A percentile compares a stretch with the other conserved stretches of the same genome.
Conservation (phyloP, 1,284 basidiomycete species). For the Hymenochaete sp. region DNA sequence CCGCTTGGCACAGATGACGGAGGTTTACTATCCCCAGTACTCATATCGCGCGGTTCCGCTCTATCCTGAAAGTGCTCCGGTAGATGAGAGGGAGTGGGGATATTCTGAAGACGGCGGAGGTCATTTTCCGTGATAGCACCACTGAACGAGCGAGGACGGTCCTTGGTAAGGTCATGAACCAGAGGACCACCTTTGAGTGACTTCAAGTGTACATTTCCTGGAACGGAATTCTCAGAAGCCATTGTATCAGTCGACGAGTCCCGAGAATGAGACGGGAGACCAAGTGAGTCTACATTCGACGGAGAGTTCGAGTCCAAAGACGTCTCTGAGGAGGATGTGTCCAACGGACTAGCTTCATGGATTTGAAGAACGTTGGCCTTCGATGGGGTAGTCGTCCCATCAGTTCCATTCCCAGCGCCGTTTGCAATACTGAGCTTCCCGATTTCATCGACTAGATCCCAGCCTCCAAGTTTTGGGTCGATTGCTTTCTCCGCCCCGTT, state of each 20-base stretch:
- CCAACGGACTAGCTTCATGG: slow-evolving; percentile 59
- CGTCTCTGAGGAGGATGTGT: slow-evolving; percentile 52
- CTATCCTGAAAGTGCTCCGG: slow-evolving; percentile 17
- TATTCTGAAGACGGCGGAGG: slow-evolving; percentile 62
- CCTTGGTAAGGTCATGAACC: slow-evolving; percentile 48
- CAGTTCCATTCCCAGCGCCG: slow-evolving; percentile 40
- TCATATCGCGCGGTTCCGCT: slow-evolving; percentile 13
- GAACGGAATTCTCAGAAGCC: slow-evolving; percentile 41
- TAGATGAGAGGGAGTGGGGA: slow-evolving; percentile 20
- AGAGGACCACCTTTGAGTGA: slow-evolving; percentile 40
- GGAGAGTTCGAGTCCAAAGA: slow-evolving; percentile 61
- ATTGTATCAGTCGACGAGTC: slow-evolving; percentile 69
- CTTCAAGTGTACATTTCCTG: slow-evolving; percentile 47
- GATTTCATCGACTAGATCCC: slow-evolving; percentile 67
- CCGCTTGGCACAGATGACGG: slow-evolving; percentile 41
- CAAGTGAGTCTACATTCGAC: slow-evolving; percentile 54
- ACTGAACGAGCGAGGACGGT: slow-evolving; percentile 71
- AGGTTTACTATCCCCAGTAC: slow-evolving; percentile 23
- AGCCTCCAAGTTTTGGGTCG: slow-evolving; percentile 46
- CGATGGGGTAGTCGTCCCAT: slow-evolving; percentile 55
- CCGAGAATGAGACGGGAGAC: slow-evolving; percentile 55
- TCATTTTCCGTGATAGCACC: slow-evolving; percentile 65
- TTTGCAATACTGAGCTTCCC: slow-evolving; percentile 59
- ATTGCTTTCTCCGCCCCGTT: slow-evolving; percentile 54
- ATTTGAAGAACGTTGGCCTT: slow-evolving; percentile 49